Percentiles rank a stretch among this genome's conserved stretches.
These are phyloP conservation scores for Rhizoclosmatium globosum DNA, from an alignment of 192 early-diverging fungal genomes.

Conservation along the genomic window DNA sequence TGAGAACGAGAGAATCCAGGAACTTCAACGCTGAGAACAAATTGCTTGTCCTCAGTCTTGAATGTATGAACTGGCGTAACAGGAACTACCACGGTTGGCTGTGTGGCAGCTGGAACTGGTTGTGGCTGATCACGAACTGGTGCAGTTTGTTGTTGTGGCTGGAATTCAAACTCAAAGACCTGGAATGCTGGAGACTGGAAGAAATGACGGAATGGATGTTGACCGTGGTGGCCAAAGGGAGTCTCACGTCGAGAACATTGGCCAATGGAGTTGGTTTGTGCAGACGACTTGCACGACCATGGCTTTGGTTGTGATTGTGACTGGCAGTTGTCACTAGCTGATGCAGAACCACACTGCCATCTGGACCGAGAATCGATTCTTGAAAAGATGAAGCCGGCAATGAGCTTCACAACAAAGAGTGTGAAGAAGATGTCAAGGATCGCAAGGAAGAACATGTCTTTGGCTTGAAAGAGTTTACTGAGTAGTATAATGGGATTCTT, in stretches of 20 bases:
- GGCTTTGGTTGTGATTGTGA: not conserved
- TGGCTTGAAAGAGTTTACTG: not conserved
- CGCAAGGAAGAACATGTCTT: slow-evolving; percentile 21
- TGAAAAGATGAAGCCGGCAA: slow-evolving; percentile 8
- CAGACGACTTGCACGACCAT: no score
- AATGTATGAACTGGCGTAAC: slow-evolving; percentile 5
- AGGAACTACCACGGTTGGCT: not conserved
- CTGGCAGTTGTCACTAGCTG: not conserved
- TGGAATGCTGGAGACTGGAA: not conserved
- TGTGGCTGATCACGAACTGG: not conserved
- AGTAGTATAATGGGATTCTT: not conserved
- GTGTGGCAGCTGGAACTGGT: not conserved
- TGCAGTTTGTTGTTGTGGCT: not conserved
- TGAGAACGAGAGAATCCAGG: slow-evolving; percentile 18
- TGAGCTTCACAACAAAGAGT: slow-evolving; percentile 9
- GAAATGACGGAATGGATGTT: not conserved
- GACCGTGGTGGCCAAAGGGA: not conserved
- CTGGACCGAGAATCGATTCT: not conserved
- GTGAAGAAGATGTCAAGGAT: slow-evolving; percentile 20
- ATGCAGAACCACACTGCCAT: not conserved
- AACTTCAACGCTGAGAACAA: slow-evolving; percentile 15
- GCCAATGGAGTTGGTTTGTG: not conserved
- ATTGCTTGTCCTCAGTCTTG: not conserved
- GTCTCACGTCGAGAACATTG: not conserved
- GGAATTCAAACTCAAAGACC: not conserved